Percentiles rank a stretch among this genome's conserved stretches.
phyloP scores from a whole-genome alignment of 225 moss, liverwort and hornwort genomes.

The Physcomitrellopsis africana region DNA sequence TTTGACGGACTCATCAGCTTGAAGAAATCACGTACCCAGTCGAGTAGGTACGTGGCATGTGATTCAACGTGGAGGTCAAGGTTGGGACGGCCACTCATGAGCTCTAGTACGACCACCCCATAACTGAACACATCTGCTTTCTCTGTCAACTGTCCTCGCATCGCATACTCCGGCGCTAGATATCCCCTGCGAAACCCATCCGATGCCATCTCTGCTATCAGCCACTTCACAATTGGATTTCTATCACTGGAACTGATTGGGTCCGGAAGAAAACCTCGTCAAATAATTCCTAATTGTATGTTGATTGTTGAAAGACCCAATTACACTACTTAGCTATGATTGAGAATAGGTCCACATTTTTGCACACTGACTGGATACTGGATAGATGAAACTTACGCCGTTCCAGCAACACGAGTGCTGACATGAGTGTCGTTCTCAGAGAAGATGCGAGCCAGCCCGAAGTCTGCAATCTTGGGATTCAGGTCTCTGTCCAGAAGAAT shows the following conservation, averaged over 20 bases:
- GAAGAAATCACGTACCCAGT: slow-evolving; percentile 51
- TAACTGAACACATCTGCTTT: slow-evolving; percentile 83
- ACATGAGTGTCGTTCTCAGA: slow-evolving; percentile 57
- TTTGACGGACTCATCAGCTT: too few species aligned
- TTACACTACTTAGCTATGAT: background rate
- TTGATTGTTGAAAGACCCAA: background rate
- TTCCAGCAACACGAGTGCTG: slow-evolving; percentile 68
- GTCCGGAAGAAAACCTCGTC: too few species aligned
- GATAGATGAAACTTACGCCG: slow-evolving; percentile 35
- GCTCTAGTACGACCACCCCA: slow-evolving; percentile 67
- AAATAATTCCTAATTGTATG: too few species aligned
- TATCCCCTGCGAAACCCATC: slow-evolving; percentile 50
- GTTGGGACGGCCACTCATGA: slow-evolving; percentile 70
- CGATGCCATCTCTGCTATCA: background rate
- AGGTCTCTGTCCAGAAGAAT: slow-evolving; percentile 62
- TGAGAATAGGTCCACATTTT: too few species aligned
- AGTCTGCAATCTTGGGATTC: slow-evolving; percentile 61
- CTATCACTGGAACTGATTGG: background rate
- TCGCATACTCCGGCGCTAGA: slow-evolving; percentile 75
- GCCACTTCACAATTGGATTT: background rate
- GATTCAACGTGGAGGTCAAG: slow-evolving; percentile 63
- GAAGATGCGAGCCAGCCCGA: slow-evolving; percentile 62
- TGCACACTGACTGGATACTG: background rate
- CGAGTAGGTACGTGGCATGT: slow-evolving; percentile 66
- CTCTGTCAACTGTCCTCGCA: slow-evolving; percentile 75